Evolutionary conservation across 1,139 yeast species (phyloP), one percentile per base, ranked within the genome.

Genomic region (Yamadazyma spencermartinsiae): DNA sequence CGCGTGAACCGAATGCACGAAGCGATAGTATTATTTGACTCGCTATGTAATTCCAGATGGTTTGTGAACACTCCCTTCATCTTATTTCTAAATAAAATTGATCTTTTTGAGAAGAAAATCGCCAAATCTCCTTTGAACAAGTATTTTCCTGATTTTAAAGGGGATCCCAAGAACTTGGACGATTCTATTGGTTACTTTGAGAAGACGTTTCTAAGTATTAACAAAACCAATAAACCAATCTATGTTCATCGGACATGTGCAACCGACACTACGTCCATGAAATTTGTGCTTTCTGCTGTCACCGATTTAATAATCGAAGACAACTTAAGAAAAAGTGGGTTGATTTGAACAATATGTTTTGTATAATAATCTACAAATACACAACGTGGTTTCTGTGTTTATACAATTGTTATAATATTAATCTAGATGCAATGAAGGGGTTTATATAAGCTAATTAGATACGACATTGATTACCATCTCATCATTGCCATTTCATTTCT

Each of bases 241-340:
- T 94, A 94, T 58, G 84, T 88, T 19, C 97, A 89, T 62, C 69
- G 90, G 49, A 94, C 98, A 1, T 89, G 97, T 66, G 99, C 99
- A 2, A 92, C 98, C 0, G 98, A 94, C 60, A 80, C 95, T 0
- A 72, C 77, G 39, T 75, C 87, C 19, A 90, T 90, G 96, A 77
- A 79, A 55, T 90, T 89, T 60, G 96, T 92, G 20, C 71, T 92
- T 46, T 79, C 87, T 9, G 98, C 98, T 0, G 96, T 89, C 5
- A 88, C 97, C 1, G 98, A 92, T 62, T 75, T 88, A 76, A 79
- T 92, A 36, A 79, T 90, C 30, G 94, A 87, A 57, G 86, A 84
- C 54, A 89, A 86, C 55, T 64, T 92, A 58, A 80, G 82, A 57
- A 80, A 79, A 58, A 85, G 94, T 54, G 98, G 98, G 1, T 70